A percentile compares a stretch with the other conserved stretches of the same genome.
These are phyloP conservation scores for Agrocybe praecox DNA, from an alignment of 768 basidiomycete genomes.

Conservation along the genomic window DNA sequence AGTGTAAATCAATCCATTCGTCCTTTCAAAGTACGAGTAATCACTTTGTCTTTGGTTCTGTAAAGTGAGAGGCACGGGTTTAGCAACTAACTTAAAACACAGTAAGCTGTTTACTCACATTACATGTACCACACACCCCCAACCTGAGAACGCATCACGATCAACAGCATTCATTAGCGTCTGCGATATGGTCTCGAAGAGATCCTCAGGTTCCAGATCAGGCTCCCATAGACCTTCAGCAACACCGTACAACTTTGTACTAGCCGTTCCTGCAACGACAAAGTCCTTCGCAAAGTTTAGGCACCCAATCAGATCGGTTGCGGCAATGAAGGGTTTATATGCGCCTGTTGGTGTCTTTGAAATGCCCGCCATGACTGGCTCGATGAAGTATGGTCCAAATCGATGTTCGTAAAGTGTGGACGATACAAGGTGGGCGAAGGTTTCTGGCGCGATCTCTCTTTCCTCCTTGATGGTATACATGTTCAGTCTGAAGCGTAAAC, in stretches of 20 bases:
- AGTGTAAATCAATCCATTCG: conserved; percentile 77
- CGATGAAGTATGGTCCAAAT: conserved; percentile 96
- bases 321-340: conserved; percentile 91
- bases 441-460: conserved; percentile 93
- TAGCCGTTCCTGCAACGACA: conserved; percentile 93
- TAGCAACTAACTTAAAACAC: neutral
- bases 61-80: conserved; percentile 6
- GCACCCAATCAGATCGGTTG: conserved; percentile 93
- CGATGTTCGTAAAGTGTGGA: conserved; percentile 95
- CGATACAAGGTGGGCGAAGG: conserved; percentile 93
- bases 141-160: conserved; percentile 94
- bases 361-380: conserved; percentile 94
- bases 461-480: conserved; percentile 99
- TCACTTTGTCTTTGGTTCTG: conserved; percentile 73
- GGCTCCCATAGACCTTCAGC: conserved; percentile 99
- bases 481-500: conserved; percentile 92
- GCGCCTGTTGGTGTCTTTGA: conserved; percentile 71
- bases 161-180: conserved; percentile 94
- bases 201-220: conserved; percentile 91
- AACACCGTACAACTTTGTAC: conserved; percentile 91
- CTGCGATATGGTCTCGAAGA: conserved; percentile 98
- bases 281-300: conserved; percentile 96
- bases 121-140: conserved; percentile 94
- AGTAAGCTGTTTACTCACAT: conserved; percentile 62
- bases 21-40: conserved; percentile 86